phyloP scores from a whole-genome alignment of 441 rosid species.

The Oxalis stricta region DNA sequence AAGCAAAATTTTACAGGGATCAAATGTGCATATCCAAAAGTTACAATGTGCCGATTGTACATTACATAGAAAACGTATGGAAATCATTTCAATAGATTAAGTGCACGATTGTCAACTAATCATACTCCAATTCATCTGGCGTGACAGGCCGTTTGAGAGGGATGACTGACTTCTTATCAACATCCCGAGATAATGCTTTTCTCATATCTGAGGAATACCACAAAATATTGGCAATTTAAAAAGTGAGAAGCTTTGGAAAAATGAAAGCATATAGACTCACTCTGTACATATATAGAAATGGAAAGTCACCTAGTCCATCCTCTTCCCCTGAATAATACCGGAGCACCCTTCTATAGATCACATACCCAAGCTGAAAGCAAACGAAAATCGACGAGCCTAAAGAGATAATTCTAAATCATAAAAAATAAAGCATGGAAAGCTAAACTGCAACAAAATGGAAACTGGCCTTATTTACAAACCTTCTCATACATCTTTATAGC shows the following conservation, averaged over 20 bases:
- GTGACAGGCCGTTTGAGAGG: conserved; percentile 88
- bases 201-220: conserved; percentile 60
- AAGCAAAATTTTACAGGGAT: neutral
- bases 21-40: neutral
- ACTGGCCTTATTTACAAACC: no score
- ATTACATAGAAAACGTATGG: neutral
- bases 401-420: no score
- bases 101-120: conserved; percentile 18
- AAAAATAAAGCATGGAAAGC: no score
- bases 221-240: neutral
- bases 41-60: neutral
- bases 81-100: neutral
- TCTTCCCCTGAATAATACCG: conserved; percentile 90
- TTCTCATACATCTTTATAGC: conserved; percentile 98
- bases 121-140: conserved; percentile 84
- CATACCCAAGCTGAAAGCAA: conserved; percentile 62
- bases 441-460: no score
- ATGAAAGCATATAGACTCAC: neutral
- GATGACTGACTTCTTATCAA: conserved; percentile 70
- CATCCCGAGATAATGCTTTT: conserved; percentile 84
- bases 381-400: no score
- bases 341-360: conserved; percentile 81
- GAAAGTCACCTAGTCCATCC: conserved; percentile 70
- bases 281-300: neutral
- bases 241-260: neutral